A percentile compares a stretch with the other conserved stretches of the same genome.
Conservation (phyloP, 2,329 filamentous ascomycete genomes). For the Colletotrichum godetiae region DNA sequence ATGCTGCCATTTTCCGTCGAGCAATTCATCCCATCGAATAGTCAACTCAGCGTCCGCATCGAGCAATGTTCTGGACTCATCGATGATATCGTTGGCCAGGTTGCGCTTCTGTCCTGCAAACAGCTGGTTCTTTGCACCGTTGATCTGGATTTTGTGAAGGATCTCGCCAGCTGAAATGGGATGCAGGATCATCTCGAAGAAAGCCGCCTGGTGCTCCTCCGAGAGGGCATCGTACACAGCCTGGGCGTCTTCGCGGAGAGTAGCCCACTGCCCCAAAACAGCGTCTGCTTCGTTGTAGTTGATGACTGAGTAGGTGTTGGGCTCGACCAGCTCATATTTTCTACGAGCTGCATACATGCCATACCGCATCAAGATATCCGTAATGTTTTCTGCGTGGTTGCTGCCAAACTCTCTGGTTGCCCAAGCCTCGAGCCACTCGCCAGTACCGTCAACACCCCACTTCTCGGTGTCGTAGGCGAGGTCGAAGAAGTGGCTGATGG, state of each 20-base stretch:
- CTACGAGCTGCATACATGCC: slow-evolving; percentile 48
- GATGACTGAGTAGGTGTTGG: slow-evolving; percentile 59
- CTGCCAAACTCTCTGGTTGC: slow-evolving; percentile 67
- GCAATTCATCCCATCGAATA: slow-evolving; percentile 65
- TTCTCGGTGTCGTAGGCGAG: slow-evolving; percentile 72
- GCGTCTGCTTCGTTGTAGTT: slow-evolving; percentile 69
- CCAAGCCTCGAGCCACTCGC: slow-evolving; percentile 67
- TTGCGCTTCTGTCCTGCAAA: slow-evolving; percentile 59
- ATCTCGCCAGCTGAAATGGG: slow-evolving; percentile 65
- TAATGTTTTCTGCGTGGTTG: slow-evolving; percentile 58
- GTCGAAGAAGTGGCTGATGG: slow-evolving; percentile 75
- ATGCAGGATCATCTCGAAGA: slow-evolving; percentile 69
- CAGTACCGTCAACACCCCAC: slow-evolving; percentile 67
- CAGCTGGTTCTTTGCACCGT: slow-evolving; percentile 56
- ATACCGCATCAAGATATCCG: slow-evolving; percentile 60
- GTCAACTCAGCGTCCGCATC: slow-evolving; percentile 68
- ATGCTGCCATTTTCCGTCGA: slow-evolving; percentile 72
- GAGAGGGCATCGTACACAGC: slow-evolving; percentile 65
- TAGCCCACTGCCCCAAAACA: slow-evolving; percentile 62
- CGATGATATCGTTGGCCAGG: slow-evolving; percentile 60
- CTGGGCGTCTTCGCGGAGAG: slow-evolving; percentile 64
- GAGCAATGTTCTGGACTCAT: slow-evolving; percentile 63
- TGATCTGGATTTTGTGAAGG: slow-evolving; percentile 61
- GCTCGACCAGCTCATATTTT: slow-evolving; percentile 50
- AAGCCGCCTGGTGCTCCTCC: slow-evolving; percentile 63